phyloP scores from a whole-genome alignment of 768 basidiomycete species.

The Kondoa malvinella region DNA sequence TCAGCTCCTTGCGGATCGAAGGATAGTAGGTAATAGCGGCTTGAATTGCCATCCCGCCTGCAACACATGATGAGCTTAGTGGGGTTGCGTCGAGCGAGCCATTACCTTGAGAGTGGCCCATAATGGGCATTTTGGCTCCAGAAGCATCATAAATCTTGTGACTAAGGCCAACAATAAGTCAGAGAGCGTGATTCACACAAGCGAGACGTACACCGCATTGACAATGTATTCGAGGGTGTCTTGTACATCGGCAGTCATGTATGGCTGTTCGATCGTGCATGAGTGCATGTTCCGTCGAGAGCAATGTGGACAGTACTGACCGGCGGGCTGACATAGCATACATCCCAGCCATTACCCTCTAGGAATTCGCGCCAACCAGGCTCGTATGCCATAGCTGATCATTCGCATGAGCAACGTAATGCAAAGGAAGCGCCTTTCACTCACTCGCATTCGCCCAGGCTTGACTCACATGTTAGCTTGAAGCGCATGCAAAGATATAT shows the following conservation, averaged over 20 bases:
- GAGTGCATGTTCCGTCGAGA: neutral
- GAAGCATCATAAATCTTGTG: neutral
- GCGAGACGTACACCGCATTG: neutral
- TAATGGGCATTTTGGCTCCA: neutral
- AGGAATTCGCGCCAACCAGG: conserved; percentile 1
- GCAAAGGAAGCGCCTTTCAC: neutral
- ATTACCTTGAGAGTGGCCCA: conserved; percentile 3
- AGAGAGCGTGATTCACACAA: neutral
- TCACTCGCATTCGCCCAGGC: conserved; percentile 3
- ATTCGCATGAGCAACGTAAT: neutral
- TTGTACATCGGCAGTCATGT: neutral
- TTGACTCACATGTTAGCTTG: too few relatives aligned
- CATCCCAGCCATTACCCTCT: neutral
- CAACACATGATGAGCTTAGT: too few relatives aligned
- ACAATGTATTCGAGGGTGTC: neutral
- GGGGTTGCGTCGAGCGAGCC: too few relatives aligned
- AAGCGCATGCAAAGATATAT: too few relatives aligned
- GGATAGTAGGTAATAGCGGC: neutral
- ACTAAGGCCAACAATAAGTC: neutral
- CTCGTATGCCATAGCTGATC: neutral
- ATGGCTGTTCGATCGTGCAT: neutral
- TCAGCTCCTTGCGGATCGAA: neutral
- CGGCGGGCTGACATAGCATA: neutral
- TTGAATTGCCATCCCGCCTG: neutral
- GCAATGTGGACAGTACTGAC: neutral